Conservation (phyloP, 352 stramenopile genomes). For the Phytophthora quininea region DNA sequence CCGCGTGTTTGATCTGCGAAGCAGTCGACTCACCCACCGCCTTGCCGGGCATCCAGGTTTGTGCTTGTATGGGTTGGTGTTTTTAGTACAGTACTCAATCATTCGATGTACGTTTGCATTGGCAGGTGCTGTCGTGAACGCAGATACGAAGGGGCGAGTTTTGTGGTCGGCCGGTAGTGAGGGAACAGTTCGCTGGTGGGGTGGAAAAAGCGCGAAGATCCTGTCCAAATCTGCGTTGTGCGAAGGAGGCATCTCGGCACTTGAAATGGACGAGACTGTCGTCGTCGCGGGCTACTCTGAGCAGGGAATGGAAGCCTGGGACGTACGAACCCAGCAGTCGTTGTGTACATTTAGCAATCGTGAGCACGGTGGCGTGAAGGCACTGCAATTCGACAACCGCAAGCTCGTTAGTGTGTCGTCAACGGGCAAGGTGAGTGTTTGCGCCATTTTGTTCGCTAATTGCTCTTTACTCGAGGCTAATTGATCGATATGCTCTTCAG, state of each 20-base stretch:
- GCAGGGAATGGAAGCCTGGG: conserved; percentile 89
- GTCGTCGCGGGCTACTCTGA: conserved; percentile 84
- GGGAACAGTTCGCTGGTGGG: conserved; percentile 88
- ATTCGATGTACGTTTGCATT: conserved; percentile 7
- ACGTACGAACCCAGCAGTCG: conserved; percentile 87
- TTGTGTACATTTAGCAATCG: conserved; percentile 85
- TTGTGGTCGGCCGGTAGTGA: conserved; percentile 86
- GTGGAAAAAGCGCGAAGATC: conserved; percentile 88
- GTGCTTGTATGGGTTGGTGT: conserved; percentile 4
- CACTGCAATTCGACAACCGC: conserved; percentile 86
- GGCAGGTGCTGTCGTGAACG: conserved; percentile 80
- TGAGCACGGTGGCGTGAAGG: conserved; percentile 71
- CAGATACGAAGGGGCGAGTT: conserved; percentile 85
- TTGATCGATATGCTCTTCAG: conserved; percentile 35
- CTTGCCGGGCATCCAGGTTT: conserved; percentile 85
- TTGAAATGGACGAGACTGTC: conserved; percentile 91
- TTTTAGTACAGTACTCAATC: not conserved
- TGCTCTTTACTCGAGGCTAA: conserved; percentile 11
- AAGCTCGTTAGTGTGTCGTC: conserved; percentile 86
- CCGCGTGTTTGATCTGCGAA: conserved; percentile 86
- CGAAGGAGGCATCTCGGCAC: conserved; percentile 69
- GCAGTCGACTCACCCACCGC: conserved; percentile 77
- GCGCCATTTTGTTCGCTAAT: not conserved
- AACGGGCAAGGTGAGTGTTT: conserved; percentile 60
- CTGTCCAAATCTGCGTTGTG: conserved; percentile 84